Conservation (phyloP, 1,284 basidiomycete genomes). For the Rhizoctonia solani region DNA sequence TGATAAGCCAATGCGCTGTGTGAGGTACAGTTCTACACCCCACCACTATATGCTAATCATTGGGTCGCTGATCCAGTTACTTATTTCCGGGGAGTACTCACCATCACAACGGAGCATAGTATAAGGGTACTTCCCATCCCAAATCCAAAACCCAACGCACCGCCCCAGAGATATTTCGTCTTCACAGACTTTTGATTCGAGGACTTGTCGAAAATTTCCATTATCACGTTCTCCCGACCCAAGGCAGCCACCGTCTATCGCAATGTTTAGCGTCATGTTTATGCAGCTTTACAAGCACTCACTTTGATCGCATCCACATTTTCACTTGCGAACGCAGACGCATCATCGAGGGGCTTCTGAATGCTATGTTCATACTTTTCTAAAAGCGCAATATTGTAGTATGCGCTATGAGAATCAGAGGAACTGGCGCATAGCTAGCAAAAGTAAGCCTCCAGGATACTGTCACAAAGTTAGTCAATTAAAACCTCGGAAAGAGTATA, state of each 20-base stretch:
- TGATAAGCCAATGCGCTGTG: constrained; percentile 17
- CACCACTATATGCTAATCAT: constrained; percentile 1
- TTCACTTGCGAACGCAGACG: constrained; percentile 47
- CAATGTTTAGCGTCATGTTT: not conserved
- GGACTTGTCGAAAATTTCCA: constrained; percentile 43
- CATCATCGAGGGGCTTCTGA: constrained; percentile 39
- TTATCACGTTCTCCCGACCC: constrained; percentile 46
- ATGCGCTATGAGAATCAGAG: constrained; percentile 22
- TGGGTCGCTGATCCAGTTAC: not conserved
- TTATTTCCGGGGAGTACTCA: constrained; percentile 37
- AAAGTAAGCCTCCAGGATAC: constrained; percentile 35
- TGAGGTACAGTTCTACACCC: constrained; percentile 30
- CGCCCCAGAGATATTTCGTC: constrained; percentile 42
- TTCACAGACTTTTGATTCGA: constrained; percentile 39
- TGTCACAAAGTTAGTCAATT: not conserved
- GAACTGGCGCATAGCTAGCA: constrained; percentile 26
- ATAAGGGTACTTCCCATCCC: constrained; percentile 46
- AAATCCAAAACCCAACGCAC: constrained; percentile 45
- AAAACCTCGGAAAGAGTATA: not conserved
- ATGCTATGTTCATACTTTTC: constrained; percentile 44
- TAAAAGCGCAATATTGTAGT: constrained; percentile 45
- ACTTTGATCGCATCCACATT: constrained; percentile 47
- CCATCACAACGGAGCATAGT: constrained; percentile 41
- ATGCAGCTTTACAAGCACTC: not conserved
- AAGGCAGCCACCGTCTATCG: constrained; percentile 46